Evolutionary conservation across 176 grass and related monocot genomes (phyloP).

Genomic region (Poa annua): DNA sequence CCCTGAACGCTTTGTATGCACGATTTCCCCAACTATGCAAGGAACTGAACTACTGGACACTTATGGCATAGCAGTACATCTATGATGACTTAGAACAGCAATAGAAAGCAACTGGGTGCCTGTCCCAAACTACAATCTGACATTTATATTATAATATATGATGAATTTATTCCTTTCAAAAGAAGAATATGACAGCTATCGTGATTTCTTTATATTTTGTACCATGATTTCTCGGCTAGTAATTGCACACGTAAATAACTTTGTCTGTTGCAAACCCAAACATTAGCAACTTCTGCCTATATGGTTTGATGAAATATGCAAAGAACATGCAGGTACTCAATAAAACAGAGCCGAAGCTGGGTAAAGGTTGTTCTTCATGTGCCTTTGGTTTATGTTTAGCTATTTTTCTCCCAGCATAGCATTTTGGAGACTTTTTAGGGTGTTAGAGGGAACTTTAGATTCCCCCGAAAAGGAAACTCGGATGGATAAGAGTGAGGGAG

Average conservation of each 20-base stretch:
- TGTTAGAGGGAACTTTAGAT: slow-evolving; percentile 19
- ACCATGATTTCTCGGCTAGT: slow-evolving; percentile 5
- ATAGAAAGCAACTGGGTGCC: slow-evolving; percentile 30
- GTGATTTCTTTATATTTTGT: neutral
- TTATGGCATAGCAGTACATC: slow-evolving; percentile 32
- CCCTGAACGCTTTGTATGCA: neutral
- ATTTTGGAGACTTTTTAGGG: slow-evolving; percentile 19
- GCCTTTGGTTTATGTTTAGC: slow-evolving; percentile 22
- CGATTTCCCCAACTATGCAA: slow-evolving; percentile 34
- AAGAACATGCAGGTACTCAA: slow-evolving; percentile 8
- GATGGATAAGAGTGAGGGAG: slow-evolving; percentile 36
- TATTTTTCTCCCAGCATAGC: neutral
- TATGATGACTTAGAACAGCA: slow-evolving; percentile 28
- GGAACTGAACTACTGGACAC: slow-evolving; percentile 28
- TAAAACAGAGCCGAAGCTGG: neutral
- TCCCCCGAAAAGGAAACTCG: slow-evolving; percentile 6
- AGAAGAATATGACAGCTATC: slow-evolving; percentile 1
- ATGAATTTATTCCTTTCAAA: neutral
- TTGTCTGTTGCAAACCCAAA: neutral
- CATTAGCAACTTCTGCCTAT: neutral
- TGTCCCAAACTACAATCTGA: slow-evolving; percentile 25
- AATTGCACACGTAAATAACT: neutral
- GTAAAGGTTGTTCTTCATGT: slow-evolving; percentile 6
- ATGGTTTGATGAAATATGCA: slow-evolving; percentile 20
- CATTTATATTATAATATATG: slow-evolving; percentile 22